Evolutionary conservation across 805 yeast genomes (phyloP), one percentile per base, ranked within the genome.

Genomic region (Barnettozyma salicaria): DNA sequence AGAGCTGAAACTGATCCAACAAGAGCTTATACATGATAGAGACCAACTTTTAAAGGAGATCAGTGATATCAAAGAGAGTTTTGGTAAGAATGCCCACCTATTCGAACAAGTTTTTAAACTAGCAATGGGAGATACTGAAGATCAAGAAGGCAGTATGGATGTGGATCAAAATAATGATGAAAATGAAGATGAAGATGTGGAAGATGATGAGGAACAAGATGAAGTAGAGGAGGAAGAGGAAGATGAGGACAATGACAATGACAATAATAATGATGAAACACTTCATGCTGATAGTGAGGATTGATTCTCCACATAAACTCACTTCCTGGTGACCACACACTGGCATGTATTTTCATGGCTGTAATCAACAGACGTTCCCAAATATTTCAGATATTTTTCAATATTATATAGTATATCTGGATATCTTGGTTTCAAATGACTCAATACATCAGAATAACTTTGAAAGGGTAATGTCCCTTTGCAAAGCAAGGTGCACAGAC

Each of bases 151-250:
- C 12, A 12, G 19, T 12, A 21, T n/a, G 10, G 37, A 34, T 5
- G 18, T 23, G 7, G 39, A 36, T 16, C 30, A 33, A 25, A 13
- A 20, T 11, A 14, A 13, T 24, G 22, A 26, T n/a, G 32, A 33
- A 10, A 16, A 12, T 17, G 30, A 26, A 14, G 31, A 32, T 7
- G 34, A 23, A 7, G 13, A 12, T 13, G 25, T 8, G 21, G 34
- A 33, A 2, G 30, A 18, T 7, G 33, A 31, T 12, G 32, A 28
- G 6, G 30, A n/a, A 10, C 30, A 31, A 11, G 39, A 27, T 6
- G 37, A 32, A 7, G 37, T 31, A 9, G 39, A 35, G 44, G 68
- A 70, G 30, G 26, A 23, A 16, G 34, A 16, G 9, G 30, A 22
- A 11, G 22, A 23, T 10, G 27, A 23, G 14, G 12, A 6, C 3